A percentile compares a stretch with the other conserved stretches of the same genome.
These are phyloP conservation scores for Pisolithus thermaeus DNA, from an alignment of 1,284 basidiomycete genomes.

Conservation along the genomic window DNA sequence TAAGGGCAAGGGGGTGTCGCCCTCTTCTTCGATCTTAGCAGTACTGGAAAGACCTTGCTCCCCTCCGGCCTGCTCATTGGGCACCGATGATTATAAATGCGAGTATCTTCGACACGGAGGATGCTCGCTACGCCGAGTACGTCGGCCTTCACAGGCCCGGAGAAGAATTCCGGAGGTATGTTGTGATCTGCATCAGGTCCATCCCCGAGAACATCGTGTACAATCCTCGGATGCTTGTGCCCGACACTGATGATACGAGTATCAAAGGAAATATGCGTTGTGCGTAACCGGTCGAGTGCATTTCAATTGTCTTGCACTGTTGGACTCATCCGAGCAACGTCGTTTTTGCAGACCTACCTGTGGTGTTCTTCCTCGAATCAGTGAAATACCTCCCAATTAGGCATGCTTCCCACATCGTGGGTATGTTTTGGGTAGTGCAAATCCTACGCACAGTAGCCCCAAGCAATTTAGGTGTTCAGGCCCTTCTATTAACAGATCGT, in stretches of 20 bases:
- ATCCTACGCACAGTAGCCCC: too few species aligned
- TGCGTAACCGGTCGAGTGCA: conserved; percentile 96
- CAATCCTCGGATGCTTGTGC: conserved; percentile 76
- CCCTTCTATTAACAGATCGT: too few species aligned
- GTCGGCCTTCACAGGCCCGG: conserved; percentile 36
- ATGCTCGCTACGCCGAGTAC: conserved; percentile 98
- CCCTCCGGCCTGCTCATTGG: conserved; percentile 95
- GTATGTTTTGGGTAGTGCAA: conserved; percentile 18
- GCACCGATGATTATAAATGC: conserved; percentile 96
- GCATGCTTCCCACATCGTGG: conserved; percentile 94
- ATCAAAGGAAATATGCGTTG: conserved; percentile 99
- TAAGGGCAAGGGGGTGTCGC: conserved; percentile 83
- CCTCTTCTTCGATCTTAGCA: conserved; percentile 98
- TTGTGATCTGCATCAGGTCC: conserved; percentile 91
- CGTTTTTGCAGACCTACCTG: conserved; percentile 97
- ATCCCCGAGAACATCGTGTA: conserved; percentile 99
- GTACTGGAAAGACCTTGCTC: conserved; percentile 97
- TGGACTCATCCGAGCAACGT: conserved; percentile 79
- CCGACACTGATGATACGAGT: conserved; percentile 94
- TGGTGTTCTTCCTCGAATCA: conserved; percentile 96
- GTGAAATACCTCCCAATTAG: conserved; percentile 89
- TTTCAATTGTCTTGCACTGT: conserved; percentile 91
- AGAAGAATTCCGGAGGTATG: conserved; percentile 70
- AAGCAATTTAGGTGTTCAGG: too few species aligned
- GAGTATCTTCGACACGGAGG: conserved; percentile 99